Evolutionary conservation across 768 basidiomycete genomes (phyloP), one percentile per base, ranked within the genome.

Genomic region (Plicaturopsis crispa): DNA sequence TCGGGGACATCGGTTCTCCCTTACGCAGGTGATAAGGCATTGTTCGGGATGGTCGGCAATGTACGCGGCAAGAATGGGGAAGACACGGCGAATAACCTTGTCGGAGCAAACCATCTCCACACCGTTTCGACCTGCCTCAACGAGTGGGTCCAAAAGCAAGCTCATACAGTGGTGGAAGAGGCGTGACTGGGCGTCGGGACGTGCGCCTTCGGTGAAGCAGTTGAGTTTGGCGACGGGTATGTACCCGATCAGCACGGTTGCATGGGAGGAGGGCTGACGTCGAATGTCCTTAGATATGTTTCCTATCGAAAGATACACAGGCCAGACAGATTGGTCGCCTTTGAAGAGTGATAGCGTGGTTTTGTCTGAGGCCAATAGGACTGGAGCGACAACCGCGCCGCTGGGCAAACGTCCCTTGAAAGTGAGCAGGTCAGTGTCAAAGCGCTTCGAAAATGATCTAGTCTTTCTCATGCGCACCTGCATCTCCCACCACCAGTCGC

Each of bases 311-410:
- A 70, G 40, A 45, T 72, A 72, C 0, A 72, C 60, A 0, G 70
- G 71, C 47, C 62, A 72, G 6, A 65, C 64, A 14, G 44, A 36
- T 41, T 72, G 68, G 40, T 66, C 61, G 2, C 60, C 47, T 5
- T 51, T 44, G 40, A 72, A 67, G 1, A 49, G 43, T 0, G 65
- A 66, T 0, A 72, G 48, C 38, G 60, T 54, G 0, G 67, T 72
- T 35, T 72, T 73, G 49, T 75, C 69, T 0, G 67, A 59, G 0
- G 67, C 59, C 2, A 75, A 47, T 14, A 74, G 69, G 5, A 75
- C 34, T 0, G 70, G 70, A 0, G 63, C 48, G 4, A 69, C 51
- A 3, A 65, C 60, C 1, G 59, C 61, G n/a, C 26, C 26, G 10
- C 14, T 28, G 26, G 10, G 26, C 10, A 28, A 28, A 14, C 14